Base-by-base conservation (phyloP, 371 early-diverging fungal species). In the Cokeromyces recurvatus region DNA sequence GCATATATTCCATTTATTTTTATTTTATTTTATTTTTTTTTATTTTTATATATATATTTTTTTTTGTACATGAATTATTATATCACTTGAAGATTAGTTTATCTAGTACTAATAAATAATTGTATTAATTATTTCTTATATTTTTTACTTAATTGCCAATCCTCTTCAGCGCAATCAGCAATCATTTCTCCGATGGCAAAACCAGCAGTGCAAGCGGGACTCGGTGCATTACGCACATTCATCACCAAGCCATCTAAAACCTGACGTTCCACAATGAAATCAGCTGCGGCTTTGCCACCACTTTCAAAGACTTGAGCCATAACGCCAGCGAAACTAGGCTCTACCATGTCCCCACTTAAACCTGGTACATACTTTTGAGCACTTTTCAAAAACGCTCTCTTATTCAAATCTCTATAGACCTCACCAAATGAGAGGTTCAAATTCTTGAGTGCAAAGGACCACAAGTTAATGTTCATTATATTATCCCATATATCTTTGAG, bases 301-400 rank as follows among this genome's bases (percentile, higher is more conserved):
- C 19, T 55, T 48, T 60, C 68, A 45, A 71, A 71, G 15, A 71
- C 71, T 34, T 67, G 67, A 0, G 57, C 50, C 71, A 71, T 71
- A 2, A 71, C 65, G 10, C 71, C 71, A 2, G 62, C 36, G 40
- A 64, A 71, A 35, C 67, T 67, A n/a, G 53, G 62, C 32, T 71
- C 71, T 4, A 71, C 71, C 71, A 71, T 71, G 19, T 71, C 65
- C 4, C 23, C 57, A 2, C 51, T 52, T 4, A 71, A 44, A 12
- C 39, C 39, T 1, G 71, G 71, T 6, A 67, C 51, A 11, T 43
- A 56, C 15, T 43, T 55, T 37, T 67, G 67, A 4, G 49, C 71
- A 12, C 60, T 54, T 23, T 48, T 53, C 21, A 71, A 21, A 17
- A 71, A 71, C 2, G 71, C 68, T 4, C 21, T 39, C 43, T 55